Evolutionary conservation across 176 grass and related monocot species (phyloP).

Genomic region (Eleusine indica): DNA sequence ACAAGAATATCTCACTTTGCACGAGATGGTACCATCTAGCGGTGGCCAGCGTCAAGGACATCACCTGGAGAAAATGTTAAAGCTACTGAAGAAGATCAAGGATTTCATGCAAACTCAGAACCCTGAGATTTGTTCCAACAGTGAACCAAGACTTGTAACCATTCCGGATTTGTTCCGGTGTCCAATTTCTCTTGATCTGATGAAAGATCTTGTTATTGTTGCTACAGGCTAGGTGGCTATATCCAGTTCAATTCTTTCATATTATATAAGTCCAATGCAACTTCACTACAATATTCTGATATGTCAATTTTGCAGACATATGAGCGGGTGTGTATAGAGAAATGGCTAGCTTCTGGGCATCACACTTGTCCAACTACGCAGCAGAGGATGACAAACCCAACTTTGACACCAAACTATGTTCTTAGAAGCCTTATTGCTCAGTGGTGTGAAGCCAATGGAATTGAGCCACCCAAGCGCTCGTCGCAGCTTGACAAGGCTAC

Average conservation of each 20-base stretch:
- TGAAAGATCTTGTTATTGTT: constrained; percentile 95
- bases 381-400: constrained; percentile 66
- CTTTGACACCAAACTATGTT: constrained; percentile 84
- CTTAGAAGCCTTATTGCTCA: constrained; percentile 83
- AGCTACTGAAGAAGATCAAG: constrained; percentile 95
- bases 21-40: constrained; percentile 82
- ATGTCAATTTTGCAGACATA: constrained; percentile 68
- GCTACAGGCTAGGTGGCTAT: constrained; percentile 58
- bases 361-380: constrained; percentile 86
- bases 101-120: constrained; percentile 89
- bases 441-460: constrained; percentile 76
- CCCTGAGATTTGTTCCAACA: constrained; percentile 67
- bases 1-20: constrained; percentile 89
- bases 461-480: constrained; percentile 73
- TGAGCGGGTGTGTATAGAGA: constrained; percentile 71
- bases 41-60: constrained; percentile 75
- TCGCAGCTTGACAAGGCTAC: constrained; percentile 34
- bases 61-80: constrained; percentile 85
- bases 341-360: constrained; percentile 74
- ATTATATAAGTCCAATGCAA: neutral
- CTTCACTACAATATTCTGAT: constrained; percentile 19
- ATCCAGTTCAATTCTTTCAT: constrained; percentile 19
- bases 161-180: constrained; percentile 90
- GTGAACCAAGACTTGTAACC: constrained; percentile 32
- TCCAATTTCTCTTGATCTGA: constrained; percentile 92